Base-by-base conservation (phyloP, 208 protist genomes). In the Crithidia thermophila region DNA sequence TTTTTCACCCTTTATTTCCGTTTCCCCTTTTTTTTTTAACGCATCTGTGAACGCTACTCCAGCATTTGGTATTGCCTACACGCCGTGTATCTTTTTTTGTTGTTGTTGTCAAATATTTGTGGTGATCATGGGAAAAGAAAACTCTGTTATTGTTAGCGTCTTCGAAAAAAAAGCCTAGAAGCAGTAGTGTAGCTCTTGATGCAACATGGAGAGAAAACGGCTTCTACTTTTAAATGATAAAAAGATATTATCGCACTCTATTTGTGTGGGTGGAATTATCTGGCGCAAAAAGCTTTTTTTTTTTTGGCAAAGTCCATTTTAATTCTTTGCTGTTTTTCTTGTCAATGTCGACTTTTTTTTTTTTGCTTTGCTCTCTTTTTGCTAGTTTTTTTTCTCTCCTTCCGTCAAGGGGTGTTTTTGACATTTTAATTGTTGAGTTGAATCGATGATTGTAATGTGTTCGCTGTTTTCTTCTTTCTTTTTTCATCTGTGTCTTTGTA, bases 391-490 rank as follows among this genome's bases (percentile, higher is more conserved):
- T 27, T 61, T 58, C 31, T 39, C 2, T 16, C 18, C 42, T 18
- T 46, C 42, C 42, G 4, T n/a, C 42, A 30, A 6, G 6, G 23
- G 23, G 3, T 51, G 23, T 51, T 25, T 23, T 36, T 36, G 51
- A 18, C 42, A 36, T 30, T 20, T 13, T 45, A 30, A 3, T 3
- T 3, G 3, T 3, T 6, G 3, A 23, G 1, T 7, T 21, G 3
- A 27, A 56, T 23, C 8, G 11, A 20, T 33, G 37, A 11, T 77
- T 77, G 55, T 9, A n/a, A n/a, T n/a, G n/a, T n/a, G n/a, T n/a
- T n/a, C 36, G 4, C 20, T 49, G 5, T 50, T 10, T 34, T 56
- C n/a, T 56, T 47, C 25, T 57, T 34, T 40, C 49, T 71, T 47
- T 62, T 53, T n/a, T n/a, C n/a, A n/a, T n/a, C n/a, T n/a, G n/a